Base-by-base conservation (phyloP, 306 rosid genomes). In the Pyrus betulifolia region DNA sequence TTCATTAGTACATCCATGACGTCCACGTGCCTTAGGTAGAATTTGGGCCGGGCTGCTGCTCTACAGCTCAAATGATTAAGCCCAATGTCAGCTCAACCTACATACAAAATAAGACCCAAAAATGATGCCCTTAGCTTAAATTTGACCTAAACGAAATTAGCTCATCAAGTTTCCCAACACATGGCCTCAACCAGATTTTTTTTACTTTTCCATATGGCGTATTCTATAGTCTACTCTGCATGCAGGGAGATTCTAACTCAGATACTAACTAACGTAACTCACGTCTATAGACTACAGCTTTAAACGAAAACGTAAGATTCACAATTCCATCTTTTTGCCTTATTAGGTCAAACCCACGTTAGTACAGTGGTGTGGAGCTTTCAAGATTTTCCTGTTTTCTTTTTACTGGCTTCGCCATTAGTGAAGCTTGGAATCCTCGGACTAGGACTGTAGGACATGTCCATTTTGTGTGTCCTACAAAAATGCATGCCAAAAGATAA, bases 261-360 rank as follows among this genome's bases (percentile, higher is more conserved):
- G 0, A 13, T 46, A 46, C 3, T 49, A 1, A 49, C 54, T 4
- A 49, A 49, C 54, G 2, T 1, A 1, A 49, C 19, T 49, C 19
- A 49, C 8, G 8, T 14, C 0, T 49, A 4, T 0, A 0, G 1
- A 4, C 3, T 14, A 49, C 3, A 0, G 1, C 8, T 49, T 49
- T 49, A 17, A 62, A 63, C 11, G 19, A 14, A 63, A 61, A 3
- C 35, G 1, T 61, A 2, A 30, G 3, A 63, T 63, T 31, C 13
- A 63, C 0, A 8, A 31, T 28, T 63, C 68, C 44, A 66, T 11
- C 45, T 5, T 38, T 66, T 0, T 19, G 27, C 69, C 7, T 64
- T 30, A 64, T 66, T 65, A 18, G 5, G 17, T 65, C 18, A 65
- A 19, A 33, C 25, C 13, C 2, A 22, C 0, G 5, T n/a, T 9